Conservation (phyloP, 2,329 filamentous ascomycete species). For the Chrysoporthe cubensis region DNA sequence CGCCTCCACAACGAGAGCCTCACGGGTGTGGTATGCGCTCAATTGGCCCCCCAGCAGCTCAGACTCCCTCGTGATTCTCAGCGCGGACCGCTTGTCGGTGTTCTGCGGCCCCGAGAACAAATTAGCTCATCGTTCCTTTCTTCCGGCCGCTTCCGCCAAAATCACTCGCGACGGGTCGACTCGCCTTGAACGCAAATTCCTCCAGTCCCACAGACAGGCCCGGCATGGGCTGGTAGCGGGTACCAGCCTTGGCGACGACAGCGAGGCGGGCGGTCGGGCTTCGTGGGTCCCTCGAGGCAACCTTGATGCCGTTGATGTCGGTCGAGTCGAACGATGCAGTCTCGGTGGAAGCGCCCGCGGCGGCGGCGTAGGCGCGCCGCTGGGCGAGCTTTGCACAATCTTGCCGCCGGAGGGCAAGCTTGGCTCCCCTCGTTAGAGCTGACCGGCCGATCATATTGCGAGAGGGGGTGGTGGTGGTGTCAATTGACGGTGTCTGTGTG, state of each 20-base stretch:
- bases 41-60: constrained; percentile 95
- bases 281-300: constrained; percentile 86
- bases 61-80: constrained; percentile 92
- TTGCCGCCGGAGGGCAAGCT: constrained; percentile 60
- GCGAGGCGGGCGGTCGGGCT: constrained; percentile 90
- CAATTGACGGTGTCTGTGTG: constrained; percentile 51
- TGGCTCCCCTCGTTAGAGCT: constrained; percentile 61
- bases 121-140: constrained; percentile 49
- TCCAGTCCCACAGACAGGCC: constrained; percentile 89
- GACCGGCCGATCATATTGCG: constrained; percentile 65
- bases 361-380: constrained; percentile 57
- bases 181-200: constrained; percentile 96
- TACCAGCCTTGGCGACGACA: constrained; percentile 91
- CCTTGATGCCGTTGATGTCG: constrained; percentile 86
- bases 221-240: constrained; percentile 86
- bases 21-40: constrained; percentile 84
- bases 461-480: constrained; percentile 54
- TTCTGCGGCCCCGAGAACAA: constrained; percentile 59
- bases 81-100: constrained; percentile 83
- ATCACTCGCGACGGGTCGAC: constrained; percentile 28
- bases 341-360: constrained; percentile 61
- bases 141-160: constrained; percentile 23
- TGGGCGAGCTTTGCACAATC: constrained; percentile 59
- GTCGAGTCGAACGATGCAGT: constrained; percentile 87
- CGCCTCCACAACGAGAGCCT: constrained; percentile 89